phyloP scores from a whole-genome alignment of 495 filamentous ascomycete species.

The Tuber indicum region DNA sequence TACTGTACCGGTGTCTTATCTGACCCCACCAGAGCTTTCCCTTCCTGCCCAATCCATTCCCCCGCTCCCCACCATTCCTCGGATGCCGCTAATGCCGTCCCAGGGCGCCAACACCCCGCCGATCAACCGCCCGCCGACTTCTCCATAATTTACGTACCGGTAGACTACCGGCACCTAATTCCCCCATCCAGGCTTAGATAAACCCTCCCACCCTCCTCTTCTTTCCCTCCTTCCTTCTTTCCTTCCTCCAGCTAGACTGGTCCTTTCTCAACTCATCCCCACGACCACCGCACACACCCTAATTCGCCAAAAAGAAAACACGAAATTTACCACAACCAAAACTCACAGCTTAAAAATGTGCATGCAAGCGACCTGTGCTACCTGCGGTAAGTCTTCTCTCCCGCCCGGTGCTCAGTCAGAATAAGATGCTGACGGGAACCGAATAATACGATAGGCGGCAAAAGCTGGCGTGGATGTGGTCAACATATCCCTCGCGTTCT shows the following conservation, averaged over 20 bases:
- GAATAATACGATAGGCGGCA: conserved; percentile 51
- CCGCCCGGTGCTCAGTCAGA: background rate
- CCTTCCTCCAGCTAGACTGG: background rate
- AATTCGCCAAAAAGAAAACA: background rate
- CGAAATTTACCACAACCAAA: background rate
- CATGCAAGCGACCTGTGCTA: conserved; percentile 27
- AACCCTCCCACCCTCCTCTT: background rate
- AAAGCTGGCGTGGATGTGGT: conserved; percentile 68
- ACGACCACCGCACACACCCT: background rate
- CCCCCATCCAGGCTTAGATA: background rate
- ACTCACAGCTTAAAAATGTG: conserved; percentile 35
- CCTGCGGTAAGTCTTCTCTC: conserved; percentile 34
- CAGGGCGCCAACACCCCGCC: background rate
- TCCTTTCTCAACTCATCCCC: background rate
- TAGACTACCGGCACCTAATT: too few relatives aligned
- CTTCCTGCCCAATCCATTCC: background rate
- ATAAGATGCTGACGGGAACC: background rate
- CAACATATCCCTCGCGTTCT: conserved; percentile 61
- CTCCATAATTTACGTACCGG: too few relatives aligned
- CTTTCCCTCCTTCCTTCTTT: too few relatives aligned
- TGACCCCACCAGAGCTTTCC: background rate
- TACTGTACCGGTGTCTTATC: background rate
- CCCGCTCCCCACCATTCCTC: background rate
- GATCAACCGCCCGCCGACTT: background rate
- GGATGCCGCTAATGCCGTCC: background rate